Base-by-base conservation (phyloP, 2,329 filamentous ascomycete genomes). In the Chaetomiaceae sp. region DNA sequence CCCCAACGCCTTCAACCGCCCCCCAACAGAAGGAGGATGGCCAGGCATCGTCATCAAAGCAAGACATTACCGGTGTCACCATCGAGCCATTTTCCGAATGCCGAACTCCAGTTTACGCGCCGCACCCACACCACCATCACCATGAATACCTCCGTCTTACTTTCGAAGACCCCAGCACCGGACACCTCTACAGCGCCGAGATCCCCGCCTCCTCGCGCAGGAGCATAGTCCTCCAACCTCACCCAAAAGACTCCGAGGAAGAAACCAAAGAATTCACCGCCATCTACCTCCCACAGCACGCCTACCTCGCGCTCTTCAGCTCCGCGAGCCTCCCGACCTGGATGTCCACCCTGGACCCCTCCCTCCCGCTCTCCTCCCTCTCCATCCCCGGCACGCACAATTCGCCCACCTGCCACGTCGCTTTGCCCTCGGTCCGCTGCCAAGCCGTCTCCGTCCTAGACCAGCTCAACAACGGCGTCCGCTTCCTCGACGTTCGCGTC, bases 331-430 rank as follows among this genome's bases (percentile, higher is more conserved):
- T 91, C 46, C 68, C 83, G 57, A 72, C 77, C 49, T 96, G 94
- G 94, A 97, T 97, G 91, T 71, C 77, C 53, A 78, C 84, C 57
- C 77, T 97, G 38, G 76, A 79, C 56, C 82, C 91, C 64, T 78
- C 83, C 19, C 86, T 83, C 47, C 84, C 89, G 1, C 76, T 97
- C 4, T 88, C 89, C 1, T 80, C 86, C 3, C 82, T 99, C 46
- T 94, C 88, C 46, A 94, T 97, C 58, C 94, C 94, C 0, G 94
- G 94, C 59, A 96, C 94, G 0, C 94, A 99, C 76, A 97, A 99
- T 73, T 89, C 88, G 17, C 89, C 94, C 6, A 95, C 91, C 9
- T 87, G 82, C 72, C 80, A 95, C 75, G 80, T 82, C 45, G 91
- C 94, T 12, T 80, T 96, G 5, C 94, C 94, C 1, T 95, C 90